Evolutionary conservation across 2,329 filamentous ascomycete species (phyloP).

Genomic region (Penicillium olsonii): DNA sequence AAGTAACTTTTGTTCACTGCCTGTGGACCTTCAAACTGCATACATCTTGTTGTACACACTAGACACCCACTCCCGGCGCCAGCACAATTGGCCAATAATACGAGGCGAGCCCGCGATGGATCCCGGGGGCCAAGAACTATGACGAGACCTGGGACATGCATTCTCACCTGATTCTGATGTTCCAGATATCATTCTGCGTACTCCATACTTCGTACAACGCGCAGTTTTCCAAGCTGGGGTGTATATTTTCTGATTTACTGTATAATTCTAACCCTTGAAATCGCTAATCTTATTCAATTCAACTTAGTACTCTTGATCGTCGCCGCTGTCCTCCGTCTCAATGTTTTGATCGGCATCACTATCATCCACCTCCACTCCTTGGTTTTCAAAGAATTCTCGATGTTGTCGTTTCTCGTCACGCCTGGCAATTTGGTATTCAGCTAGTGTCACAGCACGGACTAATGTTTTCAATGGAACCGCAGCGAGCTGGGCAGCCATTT

Average conservation of each 20-base stretch:
- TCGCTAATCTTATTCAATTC: neutral
- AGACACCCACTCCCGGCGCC: too few species aligned
- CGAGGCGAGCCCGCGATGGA: too few species aligned
- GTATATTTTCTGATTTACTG: too few species aligned
- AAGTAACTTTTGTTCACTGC: too few species aligned
- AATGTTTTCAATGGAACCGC: slow-evolving; percentile 55
- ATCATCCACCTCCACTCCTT: slow-evolving; percentile 17
- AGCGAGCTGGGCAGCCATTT: slow-evolving; percentile 51
- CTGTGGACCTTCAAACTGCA: too few species aligned
- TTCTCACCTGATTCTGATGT: too few species aligned
- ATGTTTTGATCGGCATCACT: slow-evolving; percentile 17
- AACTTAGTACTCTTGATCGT: neutral
- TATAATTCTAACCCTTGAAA: neutral
- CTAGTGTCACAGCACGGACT: slow-evolving; percentile 51
- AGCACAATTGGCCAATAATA: too few species aligned
- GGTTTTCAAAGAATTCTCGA: slow-evolving; percentile 28
- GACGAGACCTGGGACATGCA: too few species aligned
- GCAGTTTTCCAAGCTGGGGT: too few species aligned
- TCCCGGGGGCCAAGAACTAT: too few species aligned
- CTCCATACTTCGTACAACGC: too few species aligned
- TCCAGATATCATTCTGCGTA: neutral
- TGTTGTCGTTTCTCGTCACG: slow-evolving; percentile 40
- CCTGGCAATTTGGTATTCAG: slow-evolving; percentile 49
- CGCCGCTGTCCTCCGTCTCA: slow-evolving; percentile 1
- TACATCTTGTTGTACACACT: too few species aligned